phyloP scores from a whole-genome alignment of 1,284 basidiomycete species.

The Cutaneotrichosporon mucoides region DNA sequence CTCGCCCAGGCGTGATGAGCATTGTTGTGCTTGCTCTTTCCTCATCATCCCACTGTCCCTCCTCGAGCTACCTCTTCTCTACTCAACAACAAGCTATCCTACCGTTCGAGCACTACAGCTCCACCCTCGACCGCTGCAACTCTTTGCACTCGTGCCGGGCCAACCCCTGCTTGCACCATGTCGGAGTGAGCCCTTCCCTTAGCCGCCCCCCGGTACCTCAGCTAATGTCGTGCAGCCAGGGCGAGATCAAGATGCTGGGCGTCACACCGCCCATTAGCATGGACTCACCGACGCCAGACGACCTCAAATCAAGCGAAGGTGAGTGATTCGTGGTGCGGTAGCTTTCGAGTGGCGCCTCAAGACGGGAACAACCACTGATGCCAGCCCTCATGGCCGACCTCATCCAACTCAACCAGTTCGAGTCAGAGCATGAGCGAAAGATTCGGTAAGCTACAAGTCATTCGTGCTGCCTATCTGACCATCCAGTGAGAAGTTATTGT shows the following conservation, averaged over 20 bases:
- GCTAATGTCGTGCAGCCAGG: slow-evolving; percentile 11
- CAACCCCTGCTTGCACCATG: slow-evolving; percentile 3
- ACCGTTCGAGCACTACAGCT: too few relatives aligned
- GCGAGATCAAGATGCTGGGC: slow-evolving; percentile 43
- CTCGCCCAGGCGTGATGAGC: too few relatives aligned
- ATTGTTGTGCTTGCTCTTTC: too few relatives aligned
- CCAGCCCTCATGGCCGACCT: slow-evolving; percentile 65
- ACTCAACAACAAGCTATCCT: too few relatives aligned
- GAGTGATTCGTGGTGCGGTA: slow-evolving; percentile 49
- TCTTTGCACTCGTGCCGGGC: not conserved
- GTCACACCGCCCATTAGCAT: slow-evolving; percentile 85
- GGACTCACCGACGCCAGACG: slow-evolving; percentile 64
- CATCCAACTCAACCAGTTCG: slow-evolving; percentile 78
- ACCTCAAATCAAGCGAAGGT: slow-evolving; percentile 69
- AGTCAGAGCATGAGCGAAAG: slow-evolving; percentile 81
- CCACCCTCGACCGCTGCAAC: too few relatives aligned
- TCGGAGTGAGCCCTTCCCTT: slow-evolving; percentile 6
- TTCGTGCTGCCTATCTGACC: not conserved
- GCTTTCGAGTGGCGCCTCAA: not conserved
- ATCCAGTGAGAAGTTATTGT: slow-evolving; percentile 83
- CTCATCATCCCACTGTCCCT: too few relatives aligned
- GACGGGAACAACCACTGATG: slow-evolving; percentile 10
- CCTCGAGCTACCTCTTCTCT: too few relatives aligned
- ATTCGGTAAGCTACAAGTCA: slow-evolving; percentile 63
- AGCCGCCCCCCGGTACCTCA: not conserved